Conservation (phyloP, 495 filamentous ascomycete genomes). For the Penicillium steckii region DNA sequence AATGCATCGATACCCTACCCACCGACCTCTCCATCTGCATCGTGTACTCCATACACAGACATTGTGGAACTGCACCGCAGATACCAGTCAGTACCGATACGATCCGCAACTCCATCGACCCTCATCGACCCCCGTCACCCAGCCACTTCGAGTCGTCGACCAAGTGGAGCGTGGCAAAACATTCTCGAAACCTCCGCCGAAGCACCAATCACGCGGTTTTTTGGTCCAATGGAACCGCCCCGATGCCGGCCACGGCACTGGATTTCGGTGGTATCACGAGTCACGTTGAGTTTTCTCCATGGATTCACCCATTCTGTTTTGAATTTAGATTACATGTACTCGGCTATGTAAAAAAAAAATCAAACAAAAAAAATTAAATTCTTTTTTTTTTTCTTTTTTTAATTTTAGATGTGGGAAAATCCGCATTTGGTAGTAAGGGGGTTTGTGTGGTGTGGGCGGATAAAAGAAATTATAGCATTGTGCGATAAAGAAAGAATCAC, state of each 20-base stretch:
- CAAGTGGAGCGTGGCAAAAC: slow-evolving; percentile 39
- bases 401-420: not conserved
- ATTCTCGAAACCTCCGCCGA: slow-evolving; percentile 29
- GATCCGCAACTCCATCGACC: slow-evolving; percentile 13
- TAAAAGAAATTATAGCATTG: not conserved
- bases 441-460: not conserved
- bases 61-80: not conserved
- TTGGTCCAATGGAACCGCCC: slow-evolving; percentile 19
- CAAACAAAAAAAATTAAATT: not conserved
- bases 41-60: not conserved
- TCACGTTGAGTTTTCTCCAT: slow-evolving; percentile 3
- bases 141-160: slow-evolving; percentile 11
- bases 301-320: not conserved
- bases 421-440: not conserved
- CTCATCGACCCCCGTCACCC: not conserved
- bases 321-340: slow-evolving; percentile 1
- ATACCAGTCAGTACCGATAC: slow-evolving; percentile 1
- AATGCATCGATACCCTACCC: not conserved
- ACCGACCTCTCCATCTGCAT: not conserved
- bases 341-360: slow-evolving; percentile 13
- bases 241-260: slow-evolving; percentile 33
- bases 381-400: too few species aligned
- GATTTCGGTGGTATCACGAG: slow-evolving; percentile 9
- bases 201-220: slow-evolving; percentile 10
- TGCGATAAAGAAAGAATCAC: not conserved